These are phyloP conservation scores for Scheffersomyces insectosa DNA, from an alignment of 1,139 yeast species.

Conservation along the genomic window DNA sequence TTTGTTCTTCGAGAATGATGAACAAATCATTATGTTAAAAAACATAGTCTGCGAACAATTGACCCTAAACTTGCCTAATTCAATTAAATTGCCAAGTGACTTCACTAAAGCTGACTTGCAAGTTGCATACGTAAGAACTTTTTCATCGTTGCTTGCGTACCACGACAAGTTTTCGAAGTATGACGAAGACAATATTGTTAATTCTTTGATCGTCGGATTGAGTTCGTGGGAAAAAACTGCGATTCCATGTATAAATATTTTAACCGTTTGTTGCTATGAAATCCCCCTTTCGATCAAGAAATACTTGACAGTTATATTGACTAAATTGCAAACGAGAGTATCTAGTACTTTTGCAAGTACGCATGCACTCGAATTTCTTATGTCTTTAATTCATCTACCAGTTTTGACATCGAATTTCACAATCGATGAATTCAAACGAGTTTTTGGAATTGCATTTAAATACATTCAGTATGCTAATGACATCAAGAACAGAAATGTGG, in stretches of 20 bases:
- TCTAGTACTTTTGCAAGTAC: conserved; percentile 70
- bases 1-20: conserved; percentile 49
- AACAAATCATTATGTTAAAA: conserved; percentile 49
- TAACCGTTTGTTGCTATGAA: conserved; percentile 79
- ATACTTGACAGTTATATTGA: conserved; percentile 62
- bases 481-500: conserved; percentile 25
- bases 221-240: conserved; percentile 80
- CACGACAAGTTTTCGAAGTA: conserved; percentile 55
- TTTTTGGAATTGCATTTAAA: conserved; percentile 81
- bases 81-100: conserved; percentile 42
- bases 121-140: conserved; percentile 62
- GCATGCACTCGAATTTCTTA: conserved; percentile 73
- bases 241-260: conserved; percentile 72
- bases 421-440: conserved; percentile 73
- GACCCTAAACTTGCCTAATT: conserved; percentile 47
- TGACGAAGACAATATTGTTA: conserved; percentile 71
- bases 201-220: conserved; percentile 62
- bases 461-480: conserved; percentile 74
- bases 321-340: conserved; percentile 70
- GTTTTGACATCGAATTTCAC: conserved; percentile 70
- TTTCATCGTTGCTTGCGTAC: conserved; percentile 71
- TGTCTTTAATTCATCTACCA: conserved; percentile 67
- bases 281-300: conserved; percentile 74
- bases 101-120: conserved; percentile 63
- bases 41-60: conserved; percentile 62